Evolutionary conservation across 2,329 filamentous ascomycete species (phyloP).

Genomic region (Gnomoniopsis smithogilvyi): DNA sequence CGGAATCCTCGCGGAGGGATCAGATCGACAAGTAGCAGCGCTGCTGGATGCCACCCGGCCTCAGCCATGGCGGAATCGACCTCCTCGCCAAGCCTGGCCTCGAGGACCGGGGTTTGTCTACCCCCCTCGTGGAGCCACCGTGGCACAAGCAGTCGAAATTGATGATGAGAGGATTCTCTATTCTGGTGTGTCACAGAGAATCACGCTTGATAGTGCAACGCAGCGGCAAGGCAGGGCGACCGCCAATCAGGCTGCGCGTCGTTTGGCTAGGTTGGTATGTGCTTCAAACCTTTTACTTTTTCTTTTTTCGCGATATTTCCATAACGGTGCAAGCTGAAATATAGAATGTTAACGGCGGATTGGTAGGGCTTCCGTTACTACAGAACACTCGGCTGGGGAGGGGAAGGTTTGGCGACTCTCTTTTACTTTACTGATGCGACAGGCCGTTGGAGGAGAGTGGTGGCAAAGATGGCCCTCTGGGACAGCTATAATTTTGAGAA

Average conservation of each 20-base stretch:
- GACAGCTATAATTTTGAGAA: not conserved
- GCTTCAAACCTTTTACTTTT: not conserved
- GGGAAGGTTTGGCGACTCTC: not conserved
- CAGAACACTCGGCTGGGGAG: not conserved
- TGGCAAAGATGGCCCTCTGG: not conserved
- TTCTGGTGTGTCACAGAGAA: not conserved
- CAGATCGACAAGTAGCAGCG: too few relatives aligned
- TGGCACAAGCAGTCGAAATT: not conserved
- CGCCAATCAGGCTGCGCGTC: not conserved
- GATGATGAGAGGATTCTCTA: not conserved
- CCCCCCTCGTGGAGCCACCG: not conserved
- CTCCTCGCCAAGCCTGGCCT: not conserved
- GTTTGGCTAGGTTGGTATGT: not conserved
- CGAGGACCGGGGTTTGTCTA: not conserved
- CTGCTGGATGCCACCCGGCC: too few relatives aligned
- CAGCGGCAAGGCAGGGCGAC: not conserved
- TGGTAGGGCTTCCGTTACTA: not conserved
- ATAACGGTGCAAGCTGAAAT: not conserved
- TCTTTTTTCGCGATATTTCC: not conserved
- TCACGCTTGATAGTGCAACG: not conserved
- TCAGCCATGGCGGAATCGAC: not conserved
- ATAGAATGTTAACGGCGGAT: not conserved
- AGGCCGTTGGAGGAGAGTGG: not conserved
- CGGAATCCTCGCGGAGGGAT: too few relatives aligned
- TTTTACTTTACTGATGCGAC: not conserved